These are phyloP conservation scores for Tricholoma bakamatsutake DNA, from an alignment of 768 basidiomycete species.

Conservation along the genomic window DNA sequence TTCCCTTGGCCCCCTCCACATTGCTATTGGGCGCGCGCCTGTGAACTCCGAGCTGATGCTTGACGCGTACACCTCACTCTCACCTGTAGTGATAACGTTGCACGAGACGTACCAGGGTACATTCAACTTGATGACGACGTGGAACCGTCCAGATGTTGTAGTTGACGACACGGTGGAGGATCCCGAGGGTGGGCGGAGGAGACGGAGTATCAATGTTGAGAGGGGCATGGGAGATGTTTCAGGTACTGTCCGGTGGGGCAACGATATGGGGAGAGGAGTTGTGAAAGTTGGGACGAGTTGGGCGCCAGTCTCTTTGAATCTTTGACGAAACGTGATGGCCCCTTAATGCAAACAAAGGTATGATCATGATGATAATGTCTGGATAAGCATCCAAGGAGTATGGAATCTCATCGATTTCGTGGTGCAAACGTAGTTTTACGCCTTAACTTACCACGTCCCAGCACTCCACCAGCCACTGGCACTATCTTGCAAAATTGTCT, in stretches of 20 bases:
- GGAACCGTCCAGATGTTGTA: background rate
- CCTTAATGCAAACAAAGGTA: too few species aligned
- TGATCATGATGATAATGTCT: too few species aligned
- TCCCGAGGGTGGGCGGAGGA: constrained; percentile 14
- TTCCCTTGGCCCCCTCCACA: constrained; percentile 5
- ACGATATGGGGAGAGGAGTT: background rate
- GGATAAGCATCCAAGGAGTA: too few species aligned
- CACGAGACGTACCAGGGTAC: constrained; percentile 16
- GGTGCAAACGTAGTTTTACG: too few species aligned
- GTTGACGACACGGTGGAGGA: constrained; percentile 9
- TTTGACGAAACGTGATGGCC: background rate
- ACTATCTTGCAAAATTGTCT: too few species aligned
- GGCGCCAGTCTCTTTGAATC: background rate
- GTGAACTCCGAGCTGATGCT: constrained; percentile 12
- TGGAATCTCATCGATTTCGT: too few species aligned
- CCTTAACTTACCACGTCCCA: too few species aligned
- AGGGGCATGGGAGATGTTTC: background rate
- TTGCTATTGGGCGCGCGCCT: constrained; percentile 12
- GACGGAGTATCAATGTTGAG: constrained; percentile 5
- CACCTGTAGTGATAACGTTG: constrained; percentile 9
- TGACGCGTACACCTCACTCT: constrained; percentile 13
- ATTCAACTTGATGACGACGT: constrained; percentile 10
- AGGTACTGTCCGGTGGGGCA: constrained; percentile 10
- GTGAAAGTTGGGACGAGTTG: background rate
- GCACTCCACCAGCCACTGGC: too few species aligned